These are phyloP conservation scores for Pleochaeta shiraiana DNA, from an alignment of 2,329 filamentous ascomycete species.

Conservation along the genomic window DNA sequence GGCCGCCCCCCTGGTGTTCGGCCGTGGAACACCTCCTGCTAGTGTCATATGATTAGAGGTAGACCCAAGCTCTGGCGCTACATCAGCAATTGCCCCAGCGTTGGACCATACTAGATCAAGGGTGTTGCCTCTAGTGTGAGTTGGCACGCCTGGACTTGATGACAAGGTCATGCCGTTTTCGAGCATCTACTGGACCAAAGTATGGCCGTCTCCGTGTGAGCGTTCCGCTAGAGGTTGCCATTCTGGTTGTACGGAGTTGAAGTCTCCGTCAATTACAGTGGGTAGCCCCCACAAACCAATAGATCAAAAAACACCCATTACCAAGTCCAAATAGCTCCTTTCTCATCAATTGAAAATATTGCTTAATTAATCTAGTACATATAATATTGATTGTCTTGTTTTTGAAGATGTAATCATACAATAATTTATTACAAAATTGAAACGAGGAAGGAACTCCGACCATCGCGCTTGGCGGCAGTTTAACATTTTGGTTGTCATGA, in stretches of 20 bases:
- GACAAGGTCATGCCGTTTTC: neutral
- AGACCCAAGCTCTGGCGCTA: neutral
- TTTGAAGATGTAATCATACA: no score
- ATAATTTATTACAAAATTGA: neutral
- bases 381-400: no score
- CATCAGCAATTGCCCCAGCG: neutral
- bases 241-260: neutral
- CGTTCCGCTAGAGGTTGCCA: neutral
- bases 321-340: no score
- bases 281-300: no score
- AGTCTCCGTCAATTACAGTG: neutral
- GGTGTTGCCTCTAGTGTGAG: neutral
- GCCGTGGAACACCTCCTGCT: neutral
- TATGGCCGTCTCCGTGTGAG: neutral
- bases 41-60: neutral
- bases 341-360: no score
- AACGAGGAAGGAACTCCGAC: neutral
- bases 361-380: no score
- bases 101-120: neutral
- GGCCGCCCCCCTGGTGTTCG: neutral
- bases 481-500: conserved; percentile 7
- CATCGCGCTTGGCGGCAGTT: neutral
- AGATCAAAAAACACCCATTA: no score
- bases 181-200: neutral
- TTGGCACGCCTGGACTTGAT: neutral